These are phyloP conservation scores for Mucor piriformis DNA, from an alignment of 371 early-diverging fungal species.

Conservation along the genomic window DNA sequence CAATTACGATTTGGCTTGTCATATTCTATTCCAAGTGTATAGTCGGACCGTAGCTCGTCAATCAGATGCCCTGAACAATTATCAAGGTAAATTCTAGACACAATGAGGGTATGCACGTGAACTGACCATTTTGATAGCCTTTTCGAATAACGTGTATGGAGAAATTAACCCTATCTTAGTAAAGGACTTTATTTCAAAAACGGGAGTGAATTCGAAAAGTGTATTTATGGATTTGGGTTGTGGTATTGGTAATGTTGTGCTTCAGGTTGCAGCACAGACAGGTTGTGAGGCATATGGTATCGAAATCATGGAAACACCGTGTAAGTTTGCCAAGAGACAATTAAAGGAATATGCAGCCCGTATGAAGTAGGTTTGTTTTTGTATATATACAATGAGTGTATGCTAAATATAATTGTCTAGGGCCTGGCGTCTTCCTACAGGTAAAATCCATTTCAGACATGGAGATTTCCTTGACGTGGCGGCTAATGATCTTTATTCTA, in stretches of 20 bases:
- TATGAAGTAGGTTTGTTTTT: conserved; percentile 60
- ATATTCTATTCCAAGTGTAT: conserved; percentile 88
- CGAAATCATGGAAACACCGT: conserved; percentile 91
- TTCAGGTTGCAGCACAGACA: conserved; percentile 91
- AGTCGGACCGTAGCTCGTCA: conserved; percentile 85
- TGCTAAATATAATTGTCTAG: conserved; percentile 24
- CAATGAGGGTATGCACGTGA: too few relatives aligned
- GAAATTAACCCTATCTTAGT: conserved; percentile 89
- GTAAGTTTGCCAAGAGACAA: conserved; percentile 78
- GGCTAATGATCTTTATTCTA: conserved; percentile 60
- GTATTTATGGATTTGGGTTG: conserved; percentile 94
- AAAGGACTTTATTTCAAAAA: conserved; percentile 77
- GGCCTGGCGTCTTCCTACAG: conserved; percentile 68
- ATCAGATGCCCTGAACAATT: conserved; percentile 80
- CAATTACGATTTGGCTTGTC: conserved; percentile 75
- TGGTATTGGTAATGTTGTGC: conserved; percentile 95
- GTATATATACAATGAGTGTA: not conserved
- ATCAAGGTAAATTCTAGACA: conserved; percentile 73
- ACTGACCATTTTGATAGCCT: conserved; percentile 69
- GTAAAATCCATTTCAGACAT: conserved; percentile 67
- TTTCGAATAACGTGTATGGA: conserved; percentile 95
- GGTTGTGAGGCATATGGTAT: conserved; percentile 87
- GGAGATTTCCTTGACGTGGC: conserved; percentile 74
- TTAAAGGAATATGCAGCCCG: conserved; percentile 83
- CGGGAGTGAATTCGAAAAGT: conserved; percentile 65